Evolutionary conservation across 139 green algal genomes (phyloP).

Genomic region (Tetraselmis chui): DNA sequence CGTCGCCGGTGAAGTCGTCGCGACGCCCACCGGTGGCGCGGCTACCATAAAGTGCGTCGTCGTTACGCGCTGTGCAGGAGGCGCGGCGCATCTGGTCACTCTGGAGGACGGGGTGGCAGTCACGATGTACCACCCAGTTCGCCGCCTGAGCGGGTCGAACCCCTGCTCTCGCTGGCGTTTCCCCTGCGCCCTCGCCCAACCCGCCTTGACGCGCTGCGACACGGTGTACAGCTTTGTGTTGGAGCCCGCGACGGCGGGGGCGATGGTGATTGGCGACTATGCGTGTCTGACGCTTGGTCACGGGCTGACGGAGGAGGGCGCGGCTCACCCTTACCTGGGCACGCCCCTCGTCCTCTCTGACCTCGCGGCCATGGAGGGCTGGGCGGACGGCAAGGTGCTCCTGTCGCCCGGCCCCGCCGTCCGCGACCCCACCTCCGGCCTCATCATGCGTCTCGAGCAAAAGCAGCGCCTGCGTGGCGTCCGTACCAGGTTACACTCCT

Average conservation of each 20-base stretch:
- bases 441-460: neutral
- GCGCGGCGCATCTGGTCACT: neutral
- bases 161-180: too few relatives aligned
- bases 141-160: neutral
- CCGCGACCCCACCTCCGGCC: neutral
- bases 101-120: neutral
- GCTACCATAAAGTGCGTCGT: neutral
- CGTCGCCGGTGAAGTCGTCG: neutral
- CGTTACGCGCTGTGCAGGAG: neutral
- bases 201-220: neutral
- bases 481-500: too few relatives aligned
- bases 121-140: neutral
- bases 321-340: neutral
- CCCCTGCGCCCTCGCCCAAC: neutral
- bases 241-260: neutral
- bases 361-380: neutral
- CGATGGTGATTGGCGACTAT: neutral
- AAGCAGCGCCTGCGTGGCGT: too few relatives aligned
- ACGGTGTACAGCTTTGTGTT: constrained; percentile 1
- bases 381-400: neutral
- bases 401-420: neutral
- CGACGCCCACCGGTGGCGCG: neutral
- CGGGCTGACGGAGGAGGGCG: neutral
- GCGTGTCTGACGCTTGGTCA: neutral
- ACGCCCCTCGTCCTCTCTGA: neutral